These are phyloP conservation scores for Dendrothele bispora DNA, from an alignment of 768 basidiomycete species.

Conservation along the genomic window DNA sequence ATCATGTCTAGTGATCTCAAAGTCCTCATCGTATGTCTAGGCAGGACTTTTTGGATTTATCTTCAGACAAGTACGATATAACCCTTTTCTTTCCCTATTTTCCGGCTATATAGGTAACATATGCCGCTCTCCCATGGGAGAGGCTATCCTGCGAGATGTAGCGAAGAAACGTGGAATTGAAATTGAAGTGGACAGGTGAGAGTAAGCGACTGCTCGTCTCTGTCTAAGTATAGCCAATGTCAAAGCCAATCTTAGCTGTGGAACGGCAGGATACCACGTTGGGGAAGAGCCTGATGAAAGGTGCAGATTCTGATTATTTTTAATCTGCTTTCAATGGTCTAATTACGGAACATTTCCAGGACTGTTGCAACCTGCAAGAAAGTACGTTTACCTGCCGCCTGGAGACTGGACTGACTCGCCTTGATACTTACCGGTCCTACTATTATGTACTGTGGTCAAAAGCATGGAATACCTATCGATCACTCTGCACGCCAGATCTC, in stretches of 20 bases:
- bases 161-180: slow-evolving; percentile 66
- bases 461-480: slow-evolving; percentile 73
- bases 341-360: slow-evolving; percentile 32
- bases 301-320: slow-evolving; percentile 33
- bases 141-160: slow-evolving; percentile 76
- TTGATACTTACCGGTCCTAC: not conserved
- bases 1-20: slow-evolving; percentile 31
- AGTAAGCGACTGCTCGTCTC: too few species aligned
- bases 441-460: slow-evolving; percentile 11
- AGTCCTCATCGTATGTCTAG: slow-evolving; percentile 75
- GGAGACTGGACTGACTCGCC: not conserved
- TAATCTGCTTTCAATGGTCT: slow-evolving; percentile 1
- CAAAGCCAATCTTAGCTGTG: too few species aligned
- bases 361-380: slow-evolving; percentile 71
- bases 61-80: not conserved
- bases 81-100: slow-evolving; percentile 1
- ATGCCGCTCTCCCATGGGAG: slow-evolving; percentile 91
- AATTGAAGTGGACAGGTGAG: slow-evolving; percentile 75
- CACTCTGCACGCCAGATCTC: slow-evolving; percentile 26
- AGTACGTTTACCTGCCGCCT: slow-evolving; percentile 33
- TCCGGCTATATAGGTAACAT: slow-evolving; percentile 58
- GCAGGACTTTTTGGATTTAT: slow-evolving; percentile 22
- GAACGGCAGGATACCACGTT: slow-evolving; percentile 81
- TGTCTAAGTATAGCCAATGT: too few species aligned
- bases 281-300: slow-evolving; percentile 84